Base-by-base conservation (phyloP, 768 basidiomycete species). In the Sarcodon sp. region DNA sequence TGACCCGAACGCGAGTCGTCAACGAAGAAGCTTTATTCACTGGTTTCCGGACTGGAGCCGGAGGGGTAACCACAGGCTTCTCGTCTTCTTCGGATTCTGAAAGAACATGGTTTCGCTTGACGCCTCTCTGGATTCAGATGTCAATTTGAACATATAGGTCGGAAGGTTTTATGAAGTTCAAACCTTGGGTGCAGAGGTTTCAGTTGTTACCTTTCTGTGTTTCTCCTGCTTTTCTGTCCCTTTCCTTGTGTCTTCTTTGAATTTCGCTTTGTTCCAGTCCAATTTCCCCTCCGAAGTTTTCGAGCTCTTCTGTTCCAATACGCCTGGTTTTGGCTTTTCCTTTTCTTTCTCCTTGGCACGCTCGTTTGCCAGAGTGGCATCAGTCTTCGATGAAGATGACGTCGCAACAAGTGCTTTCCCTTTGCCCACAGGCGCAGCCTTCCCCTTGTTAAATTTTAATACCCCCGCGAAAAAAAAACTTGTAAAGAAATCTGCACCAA, bases 231-330 rank as follows among this genome's bases (percentile, higher is more conserved):
- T 37, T 11, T 15, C 36, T 47, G 50, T 56, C 16, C 33, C 39
- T 44, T 57, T 55, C 6, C 38, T 56, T 47, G 49, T 37, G 3
- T 47, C 52, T 8, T 44, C 45, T 44, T 76, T 77, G 8, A 64
- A 53, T 57, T 75, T 75, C 27, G 73, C 72, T 53, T 73, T 79
- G 60, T 76, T 75, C 69, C 78, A 83, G 53, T 81, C 75, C 6
- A 82, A 66, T 55, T 75, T 78, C 4, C 78, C 79, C 2, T 69
- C 59, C 33, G 55, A 57, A 32, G 62, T 56, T 38, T 57, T 54
- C 21, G 50, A 50, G 13, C 56, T 55, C 27, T 55, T 55, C 43
- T 65, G 61, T 33, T 51, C 50, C 33, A 57, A 61, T 34, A 48
- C 45, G 13, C 39, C 35, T 31, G 34, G 31, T 47, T 37, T 6